phyloP scores from a whole-genome alignment of 1,284 basidiomycete species.

The Trametes polyzona region DNA sequence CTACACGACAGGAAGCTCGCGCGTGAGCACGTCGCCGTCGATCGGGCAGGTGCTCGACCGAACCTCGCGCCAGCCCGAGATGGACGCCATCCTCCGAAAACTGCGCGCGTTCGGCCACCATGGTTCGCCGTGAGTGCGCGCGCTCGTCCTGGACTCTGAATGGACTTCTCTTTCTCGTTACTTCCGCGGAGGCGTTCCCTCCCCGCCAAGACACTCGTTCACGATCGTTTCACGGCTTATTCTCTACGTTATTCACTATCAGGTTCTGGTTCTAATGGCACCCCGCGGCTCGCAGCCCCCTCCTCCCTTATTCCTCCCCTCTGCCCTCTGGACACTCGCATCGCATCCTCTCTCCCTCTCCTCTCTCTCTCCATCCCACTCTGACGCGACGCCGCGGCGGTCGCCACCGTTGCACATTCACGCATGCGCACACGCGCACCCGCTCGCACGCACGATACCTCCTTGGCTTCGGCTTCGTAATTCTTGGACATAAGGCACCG shows the following conservation, averaged over 20 bases:
- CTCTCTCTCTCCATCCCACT: not conserved
- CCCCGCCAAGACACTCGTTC: slow-evolving; percentile 8
- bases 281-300: not conserved
- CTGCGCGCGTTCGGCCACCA: slow-evolving; percentile 29
- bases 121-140: slow-evolving; percentile 8
- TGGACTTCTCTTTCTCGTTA: not conserved
- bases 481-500: slow-evolving; percentile 8
- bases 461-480: slow-evolving; percentile 1
- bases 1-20: slow-evolving; percentile 27
- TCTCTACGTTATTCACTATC: slow-evolving; percentile 2
- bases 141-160: not conserved
- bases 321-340: not conserved
- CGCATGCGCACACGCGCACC: not conserved
- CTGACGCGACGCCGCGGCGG: not conserved
- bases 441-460: slow-evolving; percentile 11
- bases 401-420: not conserved
- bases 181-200: not conserved
- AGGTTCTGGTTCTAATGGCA: slow-evolving; percentile 7
- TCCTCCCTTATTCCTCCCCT: too few relatives aligned
- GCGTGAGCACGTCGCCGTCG: slow-evolving; percentile 31
- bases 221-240: slow-evolving; percentile 10
- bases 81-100: slow-evolving; percentile 33
- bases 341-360: not conserved
- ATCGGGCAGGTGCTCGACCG: slow-evolving; percentile 39
- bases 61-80: slow-evolving; percentile 24